Conservation (phyloP, 805 yeast genomes). For the Pichia gijzeniarum region DNA sequence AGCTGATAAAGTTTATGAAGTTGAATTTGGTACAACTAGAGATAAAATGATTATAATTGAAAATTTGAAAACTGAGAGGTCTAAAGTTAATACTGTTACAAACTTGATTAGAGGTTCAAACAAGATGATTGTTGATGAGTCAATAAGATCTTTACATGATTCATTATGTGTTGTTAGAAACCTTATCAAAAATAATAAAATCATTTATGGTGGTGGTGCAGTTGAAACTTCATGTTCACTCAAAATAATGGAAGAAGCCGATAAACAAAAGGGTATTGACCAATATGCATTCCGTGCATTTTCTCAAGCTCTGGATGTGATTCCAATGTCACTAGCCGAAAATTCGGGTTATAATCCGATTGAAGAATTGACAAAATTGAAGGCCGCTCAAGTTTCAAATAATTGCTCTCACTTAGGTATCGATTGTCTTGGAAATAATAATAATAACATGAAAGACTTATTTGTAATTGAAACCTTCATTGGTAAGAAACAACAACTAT, state of each 20-base stretch:
- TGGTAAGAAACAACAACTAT: constrained; percentile 93
- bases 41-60: constrained; percentile 95
- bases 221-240: constrained; percentile 92
- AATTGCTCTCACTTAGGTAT: constrained; percentile 73
- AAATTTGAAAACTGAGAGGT: constrained; percentile 54
- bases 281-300: constrained; percentile 98
- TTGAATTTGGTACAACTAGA: constrained; percentile 93
- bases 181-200: constrained; percentile 82
- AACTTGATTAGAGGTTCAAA: constrained; percentile 93
- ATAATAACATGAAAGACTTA: constrained; percentile 87
- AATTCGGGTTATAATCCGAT: constrained; percentile 95
- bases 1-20: constrained; percentile 79
- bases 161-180: constrained; percentile 96
- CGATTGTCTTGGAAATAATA: constrained; percentile 85
- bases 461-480: constrained; percentile 96
- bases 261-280: constrained; percentile 88
- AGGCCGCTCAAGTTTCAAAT: constrained; percentile 78
- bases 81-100: constrained; percentile 47
- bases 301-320: constrained; percentile 80
- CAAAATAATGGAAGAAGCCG: constrained; percentile 88
- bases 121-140: constrained; percentile 97
- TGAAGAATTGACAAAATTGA: constrained; percentile 77
- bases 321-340: constrained; percentile 94
- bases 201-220: constrained; percentile 99
- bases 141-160: constrained; percentile 93